Conservation (phyloP, 2,329 filamentous ascomycete genomes). For the Alternaria incomplexa region DNA sequence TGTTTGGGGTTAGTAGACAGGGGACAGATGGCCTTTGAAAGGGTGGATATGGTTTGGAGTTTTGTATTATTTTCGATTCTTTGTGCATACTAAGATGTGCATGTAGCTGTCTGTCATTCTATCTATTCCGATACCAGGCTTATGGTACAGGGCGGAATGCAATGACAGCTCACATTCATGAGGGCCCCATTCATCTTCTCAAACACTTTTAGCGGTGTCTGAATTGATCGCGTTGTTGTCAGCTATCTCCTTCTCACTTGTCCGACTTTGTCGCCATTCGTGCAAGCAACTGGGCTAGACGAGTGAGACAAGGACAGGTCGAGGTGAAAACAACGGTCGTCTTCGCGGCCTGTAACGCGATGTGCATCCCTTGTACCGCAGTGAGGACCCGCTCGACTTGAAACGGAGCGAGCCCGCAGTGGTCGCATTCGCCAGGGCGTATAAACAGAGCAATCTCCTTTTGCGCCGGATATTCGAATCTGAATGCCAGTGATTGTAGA, state of each 20-base stretch:
- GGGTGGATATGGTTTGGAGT: neutral
- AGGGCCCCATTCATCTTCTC: neutral
- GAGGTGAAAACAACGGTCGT: neutral
- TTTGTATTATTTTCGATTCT: neutral
- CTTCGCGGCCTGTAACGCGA: neutral
- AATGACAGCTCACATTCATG: neutral
- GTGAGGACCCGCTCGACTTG: neutral
- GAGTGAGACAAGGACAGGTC: neutral
- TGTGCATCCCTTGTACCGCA: neutral
- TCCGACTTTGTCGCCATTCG: neutral
- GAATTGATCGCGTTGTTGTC: neutral
- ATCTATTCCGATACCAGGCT: neutral
- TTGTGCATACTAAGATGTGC: neutral
- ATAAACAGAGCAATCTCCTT: neutral
- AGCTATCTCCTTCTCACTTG: neutral
- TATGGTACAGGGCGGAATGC: neutral
- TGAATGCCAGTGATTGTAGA: neutral
- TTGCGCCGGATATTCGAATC: neutral
- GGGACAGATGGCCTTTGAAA: neutral
- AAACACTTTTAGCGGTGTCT: neutral
- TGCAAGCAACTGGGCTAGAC: neutral
- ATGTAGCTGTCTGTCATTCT: neutral
- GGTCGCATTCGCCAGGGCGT: neutral
- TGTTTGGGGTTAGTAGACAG: constrained; percentile 38
- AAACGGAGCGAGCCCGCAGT: neutral